Evolutionary conservation across 345 rosid species (phyloP), one percentile per base, ranked within the genome.

Genomic region (Bruguiera sexangula): DNA sequence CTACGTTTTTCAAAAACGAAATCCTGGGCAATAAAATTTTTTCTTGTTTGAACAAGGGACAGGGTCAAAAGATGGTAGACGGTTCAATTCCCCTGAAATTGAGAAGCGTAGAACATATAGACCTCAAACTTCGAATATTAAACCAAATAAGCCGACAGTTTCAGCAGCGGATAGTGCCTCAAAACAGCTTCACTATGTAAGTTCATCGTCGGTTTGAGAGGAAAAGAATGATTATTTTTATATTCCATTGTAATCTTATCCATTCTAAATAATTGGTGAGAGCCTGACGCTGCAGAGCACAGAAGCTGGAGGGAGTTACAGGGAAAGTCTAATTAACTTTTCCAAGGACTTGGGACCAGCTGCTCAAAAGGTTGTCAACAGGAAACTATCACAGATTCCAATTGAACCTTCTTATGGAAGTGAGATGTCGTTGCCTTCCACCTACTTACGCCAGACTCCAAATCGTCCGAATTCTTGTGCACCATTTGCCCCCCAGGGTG

Each of bases 281-380:
- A 43, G 32, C 50, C 26, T 24, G 26, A 32, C 46, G 30, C n/a
- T 32, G 56, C 73, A 72, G 80, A 63, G 16, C 64, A 3, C 59
- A 4, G 26, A 26, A 34, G 65, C 64, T 27, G 68, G 60, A 21
- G 27, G 46, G 32, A 22, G 5, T 4, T 68, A 64, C 60, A 10
- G 5, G 7, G 69, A 68, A 26, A 77, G 80, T 68, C 73, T 77
- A n/a, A 27, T 11, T 39, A 21, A 29, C 29, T 77, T 72, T 59
- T 69, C 52, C 15, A 43, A 63, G 24, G 73, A 62, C 65, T 18
- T 68, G 61, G 80, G 80, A 57, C 69, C 76, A 29, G 64, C 48
- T 19, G 80, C 69, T 24, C 71, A 71, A 63, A 63, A 6, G 57
- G 34, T 63, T 46, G 80, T 75, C 30, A 29, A 54, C 13, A 67